Percentiles rank a stretch among this genome's conserved stretches.
Evolutionary conservation across 1,139 yeast species (phyloP).

Genomic region (Candida tetrigidarum): DNA sequence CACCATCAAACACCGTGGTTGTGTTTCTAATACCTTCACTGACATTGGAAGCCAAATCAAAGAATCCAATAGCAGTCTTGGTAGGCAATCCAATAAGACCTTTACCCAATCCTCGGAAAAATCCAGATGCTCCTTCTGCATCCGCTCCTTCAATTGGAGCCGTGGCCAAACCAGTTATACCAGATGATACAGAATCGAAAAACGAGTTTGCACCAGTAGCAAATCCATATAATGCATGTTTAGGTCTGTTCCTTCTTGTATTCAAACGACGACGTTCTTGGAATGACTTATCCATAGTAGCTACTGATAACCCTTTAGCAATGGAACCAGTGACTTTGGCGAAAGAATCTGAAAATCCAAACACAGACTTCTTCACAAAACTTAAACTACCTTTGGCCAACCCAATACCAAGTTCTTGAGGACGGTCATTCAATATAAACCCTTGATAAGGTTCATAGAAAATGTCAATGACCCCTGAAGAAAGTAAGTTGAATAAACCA

Average conservation of each 20-base stretch:
- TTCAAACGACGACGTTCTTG: constrained; percentile 80
- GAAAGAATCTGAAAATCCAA: constrained; percentile 92
- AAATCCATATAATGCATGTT: constrained; percentile 88
- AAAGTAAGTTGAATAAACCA: constrained; percentile 88
- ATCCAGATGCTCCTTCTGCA: constrained; percentile 86
- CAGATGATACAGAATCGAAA: constrained; percentile 85
- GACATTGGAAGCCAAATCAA: constrained; percentile 90
- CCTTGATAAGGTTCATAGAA: constrained; percentile 99
- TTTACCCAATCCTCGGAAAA: constrained; percentile 90
- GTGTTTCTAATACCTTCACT: constrained; percentile 95
- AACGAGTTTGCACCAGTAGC: constrained; percentile 89
- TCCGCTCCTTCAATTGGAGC: constrained; percentile 92
- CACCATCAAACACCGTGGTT: constrained; percentile 87
- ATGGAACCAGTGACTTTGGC: constrained; percentile 92
- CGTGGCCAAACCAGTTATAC: constrained; percentile 86
- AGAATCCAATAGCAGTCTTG: constrained; percentile 93
- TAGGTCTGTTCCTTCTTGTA: constrained; percentile 78
- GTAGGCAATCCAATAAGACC: constrained; percentile 97
- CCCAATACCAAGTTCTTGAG: constrained; percentile 94
- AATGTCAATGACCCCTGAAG: constrained; percentile 95
- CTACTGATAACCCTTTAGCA: constrained; percentile 92
- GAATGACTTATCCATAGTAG: constrained; percentile 83
- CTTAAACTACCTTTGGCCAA: constrained; percentile 95
- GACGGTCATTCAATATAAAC: constrained; percentile 89
- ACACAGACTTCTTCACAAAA: constrained; percentile 91